These are phyloP conservation scores for Vanderwaltozyma verrucispora DNA, from an alignment of 805 yeast species.

Conservation along the genomic window DNA sequence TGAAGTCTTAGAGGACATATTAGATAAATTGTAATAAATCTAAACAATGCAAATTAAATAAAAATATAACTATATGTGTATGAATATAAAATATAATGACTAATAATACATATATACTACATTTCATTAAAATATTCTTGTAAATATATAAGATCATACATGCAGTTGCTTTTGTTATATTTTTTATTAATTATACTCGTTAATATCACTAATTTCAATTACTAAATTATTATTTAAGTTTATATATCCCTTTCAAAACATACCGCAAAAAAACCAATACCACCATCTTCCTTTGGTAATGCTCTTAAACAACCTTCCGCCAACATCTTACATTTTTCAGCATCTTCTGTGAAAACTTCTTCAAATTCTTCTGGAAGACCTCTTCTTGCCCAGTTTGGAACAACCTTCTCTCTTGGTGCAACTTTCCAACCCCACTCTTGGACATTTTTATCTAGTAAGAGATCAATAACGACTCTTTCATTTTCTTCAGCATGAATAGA, in stretches of 20 bases:
- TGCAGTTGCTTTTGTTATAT: too few species aligned
- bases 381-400: slow-evolving; percentile 81
- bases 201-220: too few species aligned
- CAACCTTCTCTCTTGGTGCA: slow-evolving; percentile 44
- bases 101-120: not conserved
- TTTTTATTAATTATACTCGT: too few species aligned
- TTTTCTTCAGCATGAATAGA: slow-evolving; percentile 91
- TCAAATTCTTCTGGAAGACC: slow-evolving; percentile 65
- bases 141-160: too few species aligned
- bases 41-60: not conserved
- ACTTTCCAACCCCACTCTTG: slow-evolving; percentile 67
- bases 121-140: not conserved
- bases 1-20: slow-evolving; percentile 76
- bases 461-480: slow-evolving; percentile 78
- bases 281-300: slow-evolving; percentile 83
- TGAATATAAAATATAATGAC: too few species aligned
- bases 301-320: slow-evolving; percentile 87
- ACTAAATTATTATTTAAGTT: not conserved
- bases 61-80: not conserved
- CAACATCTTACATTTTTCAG: slow-evolving; percentile 39
- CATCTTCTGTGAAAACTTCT: slow-evolving; percentile 34
- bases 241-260: slow-evolving; percentile 50
- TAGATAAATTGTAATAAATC: slow-evolving; percentile 26
- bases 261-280: slow-evolving; percentile 98
- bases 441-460: slow-evolving; percentile 58